Conservation (phyloP, 2,329 filamentous ascomycete genomes). For the Westerdykella aurantiaca region DNA sequence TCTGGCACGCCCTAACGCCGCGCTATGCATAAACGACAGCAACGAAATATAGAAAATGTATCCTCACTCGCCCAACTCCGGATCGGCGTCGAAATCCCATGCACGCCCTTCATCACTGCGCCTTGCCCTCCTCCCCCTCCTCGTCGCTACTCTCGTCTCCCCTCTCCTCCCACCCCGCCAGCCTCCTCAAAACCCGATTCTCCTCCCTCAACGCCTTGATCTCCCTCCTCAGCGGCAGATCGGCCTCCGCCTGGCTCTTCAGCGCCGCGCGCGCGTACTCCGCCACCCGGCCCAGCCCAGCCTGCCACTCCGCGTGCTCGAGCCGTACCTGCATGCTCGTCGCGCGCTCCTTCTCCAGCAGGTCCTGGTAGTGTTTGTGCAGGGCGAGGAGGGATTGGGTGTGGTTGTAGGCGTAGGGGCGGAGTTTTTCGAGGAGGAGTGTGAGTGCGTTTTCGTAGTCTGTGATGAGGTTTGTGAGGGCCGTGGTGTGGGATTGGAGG, state of each 20-base stretch:
- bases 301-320: constrained; percentile 47
- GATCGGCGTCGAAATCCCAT: not conserved
- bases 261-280: constrained; percentile 39
- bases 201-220: constrained; percentile 43
- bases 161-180: constrained; percentile 43
- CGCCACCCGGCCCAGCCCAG: constrained; percentile 39
- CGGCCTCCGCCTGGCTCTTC: constrained; percentile 33
- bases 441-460: constrained; percentile 42
- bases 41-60: too few relatives aligned
- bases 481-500: constrained; percentile 20
- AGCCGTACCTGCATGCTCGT: constrained; percentile 44
- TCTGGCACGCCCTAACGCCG: too few relatives aligned
- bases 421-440: constrained; percentile 35
- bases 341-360: constrained; percentile 41
- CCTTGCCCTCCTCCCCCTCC: constrained; percentile 17
- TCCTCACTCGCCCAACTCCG: too few relatives aligned
- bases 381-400: constrained; percentile 40
- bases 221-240: constrained; percentile 34
- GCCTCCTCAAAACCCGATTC: constrained; percentile 41
- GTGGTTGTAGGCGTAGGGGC: constrained; percentile 37
- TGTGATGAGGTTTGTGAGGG: constrained; percentile 26
- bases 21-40: too few relatives aligned
- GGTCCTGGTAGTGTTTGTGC: constrained; percentile 44
- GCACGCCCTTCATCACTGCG: not conserved
- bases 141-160: constrained; percentile 40